Evolutionary conservation across 1,284 basidiomycete genomes (phyloP).

Genomic region (Retiboletus flavoniger): DNA sequence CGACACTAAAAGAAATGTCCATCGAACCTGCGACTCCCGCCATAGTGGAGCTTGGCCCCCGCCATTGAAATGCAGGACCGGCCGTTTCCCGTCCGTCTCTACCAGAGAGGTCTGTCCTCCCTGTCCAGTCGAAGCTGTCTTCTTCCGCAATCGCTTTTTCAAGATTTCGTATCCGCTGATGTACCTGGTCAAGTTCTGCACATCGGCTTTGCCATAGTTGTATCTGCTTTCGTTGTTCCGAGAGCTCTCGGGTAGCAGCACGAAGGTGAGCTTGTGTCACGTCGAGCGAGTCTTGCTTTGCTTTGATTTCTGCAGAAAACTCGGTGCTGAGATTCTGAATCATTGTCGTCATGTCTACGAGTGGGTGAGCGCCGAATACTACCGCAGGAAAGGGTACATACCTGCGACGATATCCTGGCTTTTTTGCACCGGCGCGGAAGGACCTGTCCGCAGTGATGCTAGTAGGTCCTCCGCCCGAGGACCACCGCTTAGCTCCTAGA

Average conservation of each 20-base stretch:
- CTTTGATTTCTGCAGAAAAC: slow-evolving; percentile 81
- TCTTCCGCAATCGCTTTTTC: slow-evolving; percentile 77
- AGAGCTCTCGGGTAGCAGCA: slow-evolving; percentile 85
- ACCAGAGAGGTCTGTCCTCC: slow-evolving; percentile 69
- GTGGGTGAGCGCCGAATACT: slow-evolving; percentile 8
- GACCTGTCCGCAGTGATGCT: slow-evolving; percentile 64
- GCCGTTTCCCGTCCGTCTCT: slow-evolving; percentile 46
- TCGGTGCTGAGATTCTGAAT: slow-evolving; percentile 76
- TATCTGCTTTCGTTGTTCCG: slow-evolving; percentile 85
- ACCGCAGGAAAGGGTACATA: slow-evolving; percentile 32
- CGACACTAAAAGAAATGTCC: slow-evolving; percentile 62
- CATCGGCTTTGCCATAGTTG: slow-evolving; percentile 70
- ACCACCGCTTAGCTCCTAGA: slow-evolving; percentile 66
- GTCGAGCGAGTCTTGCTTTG: slow-evolving; percentile 85
- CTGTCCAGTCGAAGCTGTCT: slow-evolving; percentile 85
- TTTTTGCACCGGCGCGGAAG: slow-evolving; percentile 76
- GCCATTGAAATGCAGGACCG: slow-evolving; percentile 63
- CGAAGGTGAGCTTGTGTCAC: slow-evolving; percentile 85
- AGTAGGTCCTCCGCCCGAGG: slow-evolving; percentile 76
- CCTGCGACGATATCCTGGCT: slow-evolving; percentile 89
- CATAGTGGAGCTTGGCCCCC: slow-evolving; percentile 63
- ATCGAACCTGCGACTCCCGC: slow-evolving; percentile 48
- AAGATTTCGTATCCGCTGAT: slow-evolving; percentile 77
- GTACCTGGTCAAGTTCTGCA: slow-evolving; percentile 74
- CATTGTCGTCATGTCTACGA: slow-evolving; percentile 79